Base-by-base conservation (phyloP, 345 rosid species). In the Dimocarpus longan region DNA sequence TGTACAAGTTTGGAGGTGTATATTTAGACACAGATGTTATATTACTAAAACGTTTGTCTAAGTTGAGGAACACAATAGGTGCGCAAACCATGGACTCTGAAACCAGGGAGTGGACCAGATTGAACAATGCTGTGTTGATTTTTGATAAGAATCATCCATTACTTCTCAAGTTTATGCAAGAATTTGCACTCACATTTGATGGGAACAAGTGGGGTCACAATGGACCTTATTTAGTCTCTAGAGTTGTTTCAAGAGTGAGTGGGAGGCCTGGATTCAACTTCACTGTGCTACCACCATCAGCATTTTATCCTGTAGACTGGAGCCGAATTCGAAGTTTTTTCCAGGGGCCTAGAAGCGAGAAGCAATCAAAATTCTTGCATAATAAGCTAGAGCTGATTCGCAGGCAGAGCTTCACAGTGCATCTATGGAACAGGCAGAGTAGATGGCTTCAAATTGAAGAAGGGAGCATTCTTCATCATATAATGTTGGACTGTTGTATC, bases 191-290 rank as follows among this genome's bases (percentile, higher is more conserved):
- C 75, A 91, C 95, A 10, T 96, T 96, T 66, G 85, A 96, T 82
- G 98, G 98, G 18, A 92, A 86, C 85, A 96, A 89, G 81, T 96
- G 99, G 99, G 99, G 99, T 5, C 97, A 96, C 68, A 96, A 96
- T 68, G 99, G 99, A 71, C 99, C 97, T 1, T 94, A 96, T 75
- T 77, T 96, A 63, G 97, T 94, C 24, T 96, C 98, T 0, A 86
- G 99, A 76, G 99, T 96, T 7, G 86, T 93, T 21, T 73, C 88
- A 6, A 87, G 92, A 73, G 76, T 93, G 13, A 73, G 18, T 1
- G 82, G 71, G 0, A 80, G 82, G 64, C 78, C 90, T 21, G 89
- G 87, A 42, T 81, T 80, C 40, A 73, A 87, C 82, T 90, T 93
- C 86, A 84, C 89, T 0, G 92, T 96, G 46, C 52, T 91, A 89